Evolutionary conservation across 148 eudicot genomes (phyloP), one percentile per base, ranked within the genome.

Genomic region (Limonium bicolor): DNA sequence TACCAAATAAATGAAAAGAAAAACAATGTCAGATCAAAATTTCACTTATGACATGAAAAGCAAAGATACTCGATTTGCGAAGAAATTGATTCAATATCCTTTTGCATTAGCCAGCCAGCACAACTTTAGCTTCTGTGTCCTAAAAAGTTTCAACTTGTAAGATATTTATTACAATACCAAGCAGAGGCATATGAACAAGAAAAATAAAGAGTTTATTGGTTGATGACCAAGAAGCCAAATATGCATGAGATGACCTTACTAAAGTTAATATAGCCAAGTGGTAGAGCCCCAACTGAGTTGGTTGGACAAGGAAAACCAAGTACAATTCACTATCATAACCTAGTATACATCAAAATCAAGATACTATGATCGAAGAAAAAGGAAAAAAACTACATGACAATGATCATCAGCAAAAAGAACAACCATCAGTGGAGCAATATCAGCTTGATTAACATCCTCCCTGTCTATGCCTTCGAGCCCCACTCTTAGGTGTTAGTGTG

Each of bases 371-470:
- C 35, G 12, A 29, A 7, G 27, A 25, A 42, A 51, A 66, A 51
- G 25, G 26, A 48, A 16, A 9, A 36, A 31, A 36, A 69, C 33
- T 71, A 37, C 20, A 40, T 4, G 27, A 32, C 27, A 27, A 7
- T 0, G n/a, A n/a, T n/a, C n/a, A n/a, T n/a, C n/a, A n/a, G n/a
- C n/a, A n/a, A n/a, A n/a, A 42, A 25, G 9, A 30, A 54, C 61
- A 70, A 90, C 99, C 99, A 90, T 90, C 54, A 90, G 58, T 36
- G 99, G 93, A 1, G 99, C 79, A 56, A 90, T 84, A 65, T 90
- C 99, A 51, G 99, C 99, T 62, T 90, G 99, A 69, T 90, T 90
- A 61, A 90, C 86, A 80, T 90, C 99, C 63, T 68, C 72, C 69
- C 99, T 69, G 44, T 84, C 85, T 52, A 84, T 68, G 50, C 68